These are phyloP conservation scores for Noccaea bulbosa DNA, from an alignment of 345 rosid genomes.

Conservation along the genomic window DNA sequence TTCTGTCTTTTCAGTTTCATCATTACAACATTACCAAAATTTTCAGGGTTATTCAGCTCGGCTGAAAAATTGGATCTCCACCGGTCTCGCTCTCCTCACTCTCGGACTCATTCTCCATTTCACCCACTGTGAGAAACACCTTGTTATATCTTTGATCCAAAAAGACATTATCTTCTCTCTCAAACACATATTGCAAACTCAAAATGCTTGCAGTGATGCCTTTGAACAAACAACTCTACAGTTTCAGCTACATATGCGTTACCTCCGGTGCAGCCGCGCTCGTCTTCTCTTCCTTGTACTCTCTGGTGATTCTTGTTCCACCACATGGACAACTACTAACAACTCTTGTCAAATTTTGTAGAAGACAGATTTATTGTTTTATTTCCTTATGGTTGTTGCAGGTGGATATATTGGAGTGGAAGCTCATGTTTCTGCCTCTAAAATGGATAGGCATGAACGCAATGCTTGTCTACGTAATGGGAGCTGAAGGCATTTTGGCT, in stretches of 20 bases:
- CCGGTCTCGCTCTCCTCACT: conserved; percentile 61
- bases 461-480: conserved; percentile 95
- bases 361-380: neutral
- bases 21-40: neutral
- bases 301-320: conserved; percentile 52
- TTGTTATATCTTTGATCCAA: neutral
- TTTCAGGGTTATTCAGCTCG: conserved; percentile 64
- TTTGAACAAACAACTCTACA: conserved; percentile 79
- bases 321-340: neutral
- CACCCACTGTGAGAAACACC: conserved; percentile 60
- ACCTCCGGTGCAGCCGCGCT: conserved; percentile 86
- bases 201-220: conserved; percentile 64
- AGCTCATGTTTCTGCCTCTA: conserved; percentile 58
- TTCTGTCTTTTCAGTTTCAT: conserved; percentile 3
- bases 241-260: conserved; percentile 78
- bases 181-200: conserved; percentile 1
- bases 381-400: conserved; percentile 13
- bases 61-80: conserved; percentile 73
- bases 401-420: conserved; percentile 69
- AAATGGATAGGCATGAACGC: conserved; percentile 97
- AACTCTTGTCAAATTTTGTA: conserved; percentile 1
- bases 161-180: conserved; percentile 10
- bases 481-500: conserved; percentile 89
- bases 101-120: conserved; percentile 72
- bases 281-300: conserved; percentile 68